These are phyloP conservation scores for Syzygium malaccense DNA, from an alignment of 441 rosid genomes.

Conservation along the genomic window DNA sequence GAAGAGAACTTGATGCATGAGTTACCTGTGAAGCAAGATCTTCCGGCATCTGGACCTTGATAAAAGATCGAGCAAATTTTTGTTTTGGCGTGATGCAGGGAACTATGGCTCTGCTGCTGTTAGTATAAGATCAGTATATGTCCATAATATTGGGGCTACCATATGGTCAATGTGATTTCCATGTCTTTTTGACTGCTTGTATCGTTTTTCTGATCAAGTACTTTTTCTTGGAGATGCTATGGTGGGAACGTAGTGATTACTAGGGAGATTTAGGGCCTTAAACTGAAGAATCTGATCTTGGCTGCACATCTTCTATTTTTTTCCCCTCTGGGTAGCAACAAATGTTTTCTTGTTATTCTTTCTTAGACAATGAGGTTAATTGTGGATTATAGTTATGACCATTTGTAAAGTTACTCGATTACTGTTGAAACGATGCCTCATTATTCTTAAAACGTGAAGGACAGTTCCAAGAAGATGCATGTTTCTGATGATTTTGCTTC, in stretches of 20 bases:
- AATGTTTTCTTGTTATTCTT: background rate
- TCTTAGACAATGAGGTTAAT: background rate
- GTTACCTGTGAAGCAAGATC: background rate
- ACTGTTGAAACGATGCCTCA: background rate
- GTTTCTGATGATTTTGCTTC: background rate
- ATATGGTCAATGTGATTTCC: background rate
- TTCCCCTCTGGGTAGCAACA: background rate
- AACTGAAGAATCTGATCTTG: background rate
- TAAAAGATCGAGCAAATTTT: background rate
- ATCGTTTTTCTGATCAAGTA: background rate
- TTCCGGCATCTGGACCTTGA: background rate
- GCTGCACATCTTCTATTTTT: background rate
- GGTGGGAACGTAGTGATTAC: background rate
- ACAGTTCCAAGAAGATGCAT: background rate
- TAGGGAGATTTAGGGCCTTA: background rate
- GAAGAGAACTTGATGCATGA: background rate
- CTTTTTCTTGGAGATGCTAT: background rate
- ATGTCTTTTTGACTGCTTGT: background rate
- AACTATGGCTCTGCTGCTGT: background rate
- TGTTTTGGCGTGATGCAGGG: background rate
- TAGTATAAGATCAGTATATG: background rate
- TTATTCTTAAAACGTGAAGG: background rate
- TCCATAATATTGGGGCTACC: background rate
- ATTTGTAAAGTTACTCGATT: background rate
- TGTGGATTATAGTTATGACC: background rate